Conservation (phyloP, 371 early-diverging fungal genomes). For the Mucor sp. region DNA sequence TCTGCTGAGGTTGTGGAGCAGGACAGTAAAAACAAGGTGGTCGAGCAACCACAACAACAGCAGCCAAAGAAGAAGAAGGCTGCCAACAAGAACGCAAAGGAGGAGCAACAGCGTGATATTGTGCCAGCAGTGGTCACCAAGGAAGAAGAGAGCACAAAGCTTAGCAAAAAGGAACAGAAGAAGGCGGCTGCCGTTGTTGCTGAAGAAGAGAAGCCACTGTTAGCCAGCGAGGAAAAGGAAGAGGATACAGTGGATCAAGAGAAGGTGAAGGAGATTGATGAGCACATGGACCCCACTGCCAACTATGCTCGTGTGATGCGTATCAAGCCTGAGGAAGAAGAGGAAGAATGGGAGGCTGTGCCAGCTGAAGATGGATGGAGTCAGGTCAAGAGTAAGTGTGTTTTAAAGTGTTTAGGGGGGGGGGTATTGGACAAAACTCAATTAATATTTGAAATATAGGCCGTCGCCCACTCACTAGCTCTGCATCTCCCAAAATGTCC, state of each 20-base stretch:
- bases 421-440: background rate
- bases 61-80: background rate
- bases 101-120: background rate
- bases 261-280: conserved; percentile 37
- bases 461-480: conserved; percentile 7
- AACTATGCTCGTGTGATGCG: conserved; percentile 47
- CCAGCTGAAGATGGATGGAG: conserved; percentile 43
- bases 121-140: background rate
- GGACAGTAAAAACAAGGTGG: background rate
- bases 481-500: background rate
- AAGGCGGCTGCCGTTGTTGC: conserved; percentile 1
- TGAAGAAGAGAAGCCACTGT: background rate
- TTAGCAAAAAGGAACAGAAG: conserved; percentile 6
- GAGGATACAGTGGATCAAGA: background rate
- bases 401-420: background rate
- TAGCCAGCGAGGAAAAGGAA: background rate
- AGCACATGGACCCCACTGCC: conserved; percentile 45
- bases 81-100: background rate
- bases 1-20: background rate
- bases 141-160: conserved; percentile 24
- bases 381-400: conserved; percentile 28
- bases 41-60: background rate
- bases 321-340: conserved; percentile 37
- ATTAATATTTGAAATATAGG: background rate
- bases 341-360: conserved; percentile 32